A percentile compares a stretch with the other conserved stretches of the same genome.
Conservation (phyloP, 1,284 basidiomycete genomes). For the Heliocybe sulcata region DNA sequence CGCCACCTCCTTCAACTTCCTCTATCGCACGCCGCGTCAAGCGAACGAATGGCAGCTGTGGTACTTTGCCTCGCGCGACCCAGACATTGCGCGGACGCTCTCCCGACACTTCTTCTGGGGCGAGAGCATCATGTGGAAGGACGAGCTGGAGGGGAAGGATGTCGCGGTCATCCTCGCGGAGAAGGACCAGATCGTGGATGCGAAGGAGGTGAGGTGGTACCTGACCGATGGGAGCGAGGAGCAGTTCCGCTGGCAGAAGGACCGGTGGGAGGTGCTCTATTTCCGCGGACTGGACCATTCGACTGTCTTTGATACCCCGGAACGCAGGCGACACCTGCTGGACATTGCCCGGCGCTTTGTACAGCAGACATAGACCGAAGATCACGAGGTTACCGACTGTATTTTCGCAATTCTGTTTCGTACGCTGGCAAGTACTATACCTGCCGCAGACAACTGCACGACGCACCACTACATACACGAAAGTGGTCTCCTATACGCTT, state of each 20-base stretch:
- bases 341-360: constrained; percentile 32
- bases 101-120: constrained; percentile 59
- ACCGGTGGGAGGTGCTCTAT: constrained; percentile 42
- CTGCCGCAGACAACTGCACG: too few species aligned
- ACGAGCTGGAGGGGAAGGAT: constrained; percentile 33
- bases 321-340: constrained; percentile 28
- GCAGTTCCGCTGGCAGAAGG: constrained; percentile 26
- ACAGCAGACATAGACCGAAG: background rate
- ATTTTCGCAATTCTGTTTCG: too few species aligned
- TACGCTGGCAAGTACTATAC: too few species aligned
- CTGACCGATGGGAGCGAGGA: constrained; percentile 31
- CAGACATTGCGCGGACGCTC: constrained; percentile 52
- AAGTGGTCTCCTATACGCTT: too few species aligned
- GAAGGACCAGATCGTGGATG: constrained; percentile 51
- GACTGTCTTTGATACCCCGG: constrained; percentile 39
- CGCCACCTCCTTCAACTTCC: constrained; percentile 54
- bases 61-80: constrained; percentile 59
- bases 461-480: too few species aligned
- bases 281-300: constrained; percentile 48
- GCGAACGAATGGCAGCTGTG: constrained; percentile 63
- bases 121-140: constrained; percentile 52
- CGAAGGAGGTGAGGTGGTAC: constrained; percentile 40
- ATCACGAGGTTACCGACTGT: too few species aligned
- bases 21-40: constrained; percentile 43
- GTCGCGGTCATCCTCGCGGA: constrained; percentile 40